Base-by-base conservation (phyloP, 75 land plant species). In the Ceratopteris richardii region DNA sequence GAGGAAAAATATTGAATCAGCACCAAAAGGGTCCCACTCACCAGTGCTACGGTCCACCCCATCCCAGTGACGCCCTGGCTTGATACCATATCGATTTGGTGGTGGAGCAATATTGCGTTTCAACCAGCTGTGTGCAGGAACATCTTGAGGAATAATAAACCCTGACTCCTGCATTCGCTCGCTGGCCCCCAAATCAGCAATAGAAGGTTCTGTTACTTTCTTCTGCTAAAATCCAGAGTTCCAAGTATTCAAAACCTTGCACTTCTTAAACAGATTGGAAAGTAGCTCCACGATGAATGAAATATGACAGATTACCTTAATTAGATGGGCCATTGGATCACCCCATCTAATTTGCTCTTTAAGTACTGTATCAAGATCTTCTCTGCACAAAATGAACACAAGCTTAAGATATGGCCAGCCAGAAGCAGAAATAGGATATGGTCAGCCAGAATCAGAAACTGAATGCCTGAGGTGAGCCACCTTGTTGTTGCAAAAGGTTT, bases 271-370 rank as follows among this genome's bases (percentile, higher is more conserved):
- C n/a, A n/a, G n/a, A n/a, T n/a, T n/a, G n/a, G n/a, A n/a, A n/a
- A n/a, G n/a, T n/a, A n/a, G n/a, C n/a, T n/a, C n/a, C n/a, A n/a
- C n/a, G n/a, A n/a, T n/a, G n/a, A n/a, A n/a, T n/a, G n/a, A n/a
- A n/a, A n/a, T n/a, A n/a, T n/a, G n/a, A 28, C n/a, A 66, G 20
- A 1, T 55, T 74, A 79, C 80, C 85, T 94, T 94, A 1, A 86
- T 91, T 55, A 94, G 67, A 69, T 94, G 98, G 16, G 98, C 98
- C 98, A 94, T 90, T 0, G 98, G 98, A 73, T 94, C 98, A 37
- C 96, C 98, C 83, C 85, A 94, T 31, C 98, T 82, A 20, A 86
- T 17, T 62, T 79, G 74, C 14, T 86, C 90, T 72, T 73, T 94
- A 37, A 83, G 30, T 57, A 77, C 60, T 50, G 62, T 81, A 44